A percentile compares a stretch with the other conserved stretches of the same genome.
These are phyloP conservation scores for Podospora fimiseda DNA, from an alignment of 495 filamentous ascomycete genomes.

Conservation along the genomic window DNA sequence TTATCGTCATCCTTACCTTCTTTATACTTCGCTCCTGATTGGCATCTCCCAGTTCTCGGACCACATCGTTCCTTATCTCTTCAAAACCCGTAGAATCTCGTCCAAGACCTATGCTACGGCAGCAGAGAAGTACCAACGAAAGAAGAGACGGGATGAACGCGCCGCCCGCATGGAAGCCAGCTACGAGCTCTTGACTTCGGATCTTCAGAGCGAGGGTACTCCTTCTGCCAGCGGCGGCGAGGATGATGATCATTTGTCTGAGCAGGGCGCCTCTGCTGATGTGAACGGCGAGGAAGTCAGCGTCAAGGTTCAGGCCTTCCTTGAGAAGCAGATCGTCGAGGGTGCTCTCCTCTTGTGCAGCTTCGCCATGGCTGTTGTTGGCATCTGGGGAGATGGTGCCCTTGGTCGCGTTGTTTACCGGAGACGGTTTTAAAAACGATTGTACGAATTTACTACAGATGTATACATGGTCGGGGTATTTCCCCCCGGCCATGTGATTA, in stretches of 20 bases:
- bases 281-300: slow-evolving; percentile 80
- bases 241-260: slow-evolving; percentile 30
- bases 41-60: slow-evolving; percentile 50
- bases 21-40: slow-evolving; percentile 66
- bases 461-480: too few species aligned
- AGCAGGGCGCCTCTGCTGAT: slow-evolving; percentile 44
- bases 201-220: slow-evolving; percentile 37
- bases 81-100: slow-evolving; percentile 18
- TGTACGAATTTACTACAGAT: too few species aligned
- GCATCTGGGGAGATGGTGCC: slow-evolving; percentile 80
- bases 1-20: slow-evolving; percentile 73
- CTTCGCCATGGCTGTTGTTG: slow-evolving; percentile 70
- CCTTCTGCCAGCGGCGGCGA: slow-evolving; percentile 23
- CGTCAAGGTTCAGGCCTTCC: slow-evolving; percentile 59
- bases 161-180: slow-evolving; percentile 49
- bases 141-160: slow-evolving; percentile 17
- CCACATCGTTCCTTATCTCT: slow-evolving; percentile 47
- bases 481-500: too few species aligned
- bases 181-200: slow-evolving; percentile 52
- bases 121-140: slow-evolving; percentile 11
- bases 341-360: slow-evolving; percentile 57
- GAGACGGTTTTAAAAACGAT: not conserved
- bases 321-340: slow-evolving; percentile 53
- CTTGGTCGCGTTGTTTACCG: slow-evolving; percentile 14
- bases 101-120: slow-evolving; percentile 18